Conservation (phyloP, 108 stramenopile species). For the Skeletonema grethae region DNA sequence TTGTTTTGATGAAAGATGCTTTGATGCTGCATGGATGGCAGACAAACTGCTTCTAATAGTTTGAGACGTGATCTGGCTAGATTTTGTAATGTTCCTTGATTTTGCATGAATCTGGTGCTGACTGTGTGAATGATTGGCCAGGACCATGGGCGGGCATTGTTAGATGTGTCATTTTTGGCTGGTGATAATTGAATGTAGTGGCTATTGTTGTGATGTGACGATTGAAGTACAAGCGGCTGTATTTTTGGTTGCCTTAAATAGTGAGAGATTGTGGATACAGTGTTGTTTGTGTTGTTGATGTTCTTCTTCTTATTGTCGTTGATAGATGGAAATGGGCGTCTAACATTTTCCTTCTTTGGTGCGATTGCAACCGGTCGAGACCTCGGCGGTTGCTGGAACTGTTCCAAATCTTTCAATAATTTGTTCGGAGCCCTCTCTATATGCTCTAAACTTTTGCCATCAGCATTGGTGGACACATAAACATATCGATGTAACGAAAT, state of each 20-base stretch:
- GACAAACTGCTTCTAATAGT: slow-evolving; percentile 65
- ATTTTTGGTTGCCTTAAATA: background rate
- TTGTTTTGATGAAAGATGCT: slow-evolving; percentile 19
- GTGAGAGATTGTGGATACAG: background rate
- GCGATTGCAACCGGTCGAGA: background rate
- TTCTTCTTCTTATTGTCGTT: background rate
- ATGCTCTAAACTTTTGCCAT: background rate
- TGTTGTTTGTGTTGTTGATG: background rate
- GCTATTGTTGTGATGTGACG: background rate
- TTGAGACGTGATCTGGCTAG: slow-evolving; percentile 70
- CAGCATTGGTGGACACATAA: background rate
- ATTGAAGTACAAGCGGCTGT: background rate
- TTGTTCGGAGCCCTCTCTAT: background rate
- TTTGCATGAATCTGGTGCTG: slow-evolving; percentile 86
- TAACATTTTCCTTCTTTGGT: background rate
- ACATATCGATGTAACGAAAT: background rate
- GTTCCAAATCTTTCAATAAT: background rate
- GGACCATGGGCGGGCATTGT: slow-evolving; percentile 27
- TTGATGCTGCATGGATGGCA: slow-evolving; percentile 57
- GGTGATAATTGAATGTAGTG: slow-evolving; percentile 14
- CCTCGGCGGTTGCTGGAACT: background rate
- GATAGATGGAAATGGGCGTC: background rate
- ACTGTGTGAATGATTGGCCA: slow-evolving; percentile 74
- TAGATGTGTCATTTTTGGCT: background rate
- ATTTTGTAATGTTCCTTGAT: slow-evolving; percentile 56